Evolutionary conservation across 139 green algal species (phyloP).

Genomic region (Limnomonas spitsbergensis): DNA sequence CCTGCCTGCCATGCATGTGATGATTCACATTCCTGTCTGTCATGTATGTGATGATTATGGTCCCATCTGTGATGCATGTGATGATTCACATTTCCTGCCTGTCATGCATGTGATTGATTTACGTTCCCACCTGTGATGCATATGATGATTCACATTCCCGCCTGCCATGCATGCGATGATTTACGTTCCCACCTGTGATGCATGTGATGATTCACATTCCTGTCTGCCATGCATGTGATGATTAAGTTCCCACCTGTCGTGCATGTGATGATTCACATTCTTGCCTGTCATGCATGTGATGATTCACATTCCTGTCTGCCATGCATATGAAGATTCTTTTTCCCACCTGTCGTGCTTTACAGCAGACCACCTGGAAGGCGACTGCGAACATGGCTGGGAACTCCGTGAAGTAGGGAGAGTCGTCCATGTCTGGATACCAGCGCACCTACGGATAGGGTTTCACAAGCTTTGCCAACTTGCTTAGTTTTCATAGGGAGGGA

Average conservation of each 20-base stretch:
- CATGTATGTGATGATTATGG: too few species aligned
- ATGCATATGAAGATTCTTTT: neutral
- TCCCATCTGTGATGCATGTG: too few species aligned
- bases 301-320: neutral
- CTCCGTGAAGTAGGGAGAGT: neutral
- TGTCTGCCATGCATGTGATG: too few species aligned
- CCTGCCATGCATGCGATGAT: neutral
- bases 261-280: too few species aligned
- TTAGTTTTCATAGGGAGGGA: too few species aligned
- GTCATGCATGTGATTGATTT: neutral
- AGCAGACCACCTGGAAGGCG: constrained; percentile 1
- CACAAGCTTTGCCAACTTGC: too few species aligned
- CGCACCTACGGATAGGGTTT: neutral
- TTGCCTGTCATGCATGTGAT: neutral
- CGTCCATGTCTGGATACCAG: constrained; percentile 9
- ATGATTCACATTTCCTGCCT: too few species aligned
- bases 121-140: too few species aligned
- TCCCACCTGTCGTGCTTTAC: neutral
- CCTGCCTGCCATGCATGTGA: too few species aligned
- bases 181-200: neutral
- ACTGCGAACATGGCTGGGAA: constrained; percentile 8
- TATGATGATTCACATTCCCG: too few species aligned
- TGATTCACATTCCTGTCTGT: too few species aligned
- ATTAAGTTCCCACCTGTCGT: too few species aligned
- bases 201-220: neutral